These are phyloP conservation scores for barley (Hordeum vulgare) DNA, from an alignment of 176 grass and related monocot genomes.

Conservation along the genomic window MorexV3_pseudomolecules_assembly NC_058524.1:605433892-605434391, in stretches of 20 bases:
- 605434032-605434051: background rate
- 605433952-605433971: background rate
- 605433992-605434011: background rate
- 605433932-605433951: background rate
- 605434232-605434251: no score
- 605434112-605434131: background rate
- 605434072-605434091: background rate
- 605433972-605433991: background rate
- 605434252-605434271: no score
- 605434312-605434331: background rate
- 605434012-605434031: background rate
- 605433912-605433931: background rate
- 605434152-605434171: background rate
- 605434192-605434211: no score
- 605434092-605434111: background rate
- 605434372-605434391: no score
- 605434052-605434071: background rate
- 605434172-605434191: no score
- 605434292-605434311: background rate
- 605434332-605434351: background rate
- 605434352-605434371: no score
- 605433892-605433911: no score
- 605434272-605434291: no score
- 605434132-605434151: background rate
- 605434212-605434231: no score